Base-by-base conservation (phyloP, 768 basidiomycete species). In the Strobilomyces dryophilus region DNA sequence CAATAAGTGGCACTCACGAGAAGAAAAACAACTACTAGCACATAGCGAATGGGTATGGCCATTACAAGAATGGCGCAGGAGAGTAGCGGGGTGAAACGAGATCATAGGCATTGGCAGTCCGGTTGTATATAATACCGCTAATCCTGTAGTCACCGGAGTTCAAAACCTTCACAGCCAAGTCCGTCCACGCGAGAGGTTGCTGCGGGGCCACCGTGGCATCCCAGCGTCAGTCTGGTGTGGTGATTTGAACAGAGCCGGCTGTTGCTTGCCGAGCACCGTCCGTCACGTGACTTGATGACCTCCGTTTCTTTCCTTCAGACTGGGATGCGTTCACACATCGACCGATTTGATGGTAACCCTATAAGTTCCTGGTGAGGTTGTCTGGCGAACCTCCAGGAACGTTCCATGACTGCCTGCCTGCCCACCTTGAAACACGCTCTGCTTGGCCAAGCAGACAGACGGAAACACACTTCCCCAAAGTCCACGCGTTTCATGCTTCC, bases 1-100 rank as follows among this genome's bases (percentile, higher is more conserved):
- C 21, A 9, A 15, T 32, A 2, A 17, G 47, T 10, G 27, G 18
- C 37, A 56, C 66, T 59, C 56, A 67, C 66, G 5, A 68, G 14
- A 36, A 67, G 21, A 45, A 47, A 37, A 15, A 49, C 17, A 21
- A 54, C 60, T 42, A 57, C 18, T 17, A 56, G 26, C 32, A 60
- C 55, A 60, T 66, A 44, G 18, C 66, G 66, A 50, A 57, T 27
- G 0, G 58, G 59, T 49, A 66, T 41, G 18, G 48, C 49, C 62
- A 64, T 66, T 39, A 37, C 49, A 47, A 18, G 6, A 11, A 37
- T 14, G 24, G 45, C 21, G 18, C 32, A 5, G 6, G 34, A 41
- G 27, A 15, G 40, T 8, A 29, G 39, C 15, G 39, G 37, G 40
- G 43, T 10, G 39, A 44, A 43, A 27, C 17, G 44, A 17, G 36